phyloP scores from a whole-genome alignment of 176 grass and related monocot species.

The Lolium multiflorum region DNA sequence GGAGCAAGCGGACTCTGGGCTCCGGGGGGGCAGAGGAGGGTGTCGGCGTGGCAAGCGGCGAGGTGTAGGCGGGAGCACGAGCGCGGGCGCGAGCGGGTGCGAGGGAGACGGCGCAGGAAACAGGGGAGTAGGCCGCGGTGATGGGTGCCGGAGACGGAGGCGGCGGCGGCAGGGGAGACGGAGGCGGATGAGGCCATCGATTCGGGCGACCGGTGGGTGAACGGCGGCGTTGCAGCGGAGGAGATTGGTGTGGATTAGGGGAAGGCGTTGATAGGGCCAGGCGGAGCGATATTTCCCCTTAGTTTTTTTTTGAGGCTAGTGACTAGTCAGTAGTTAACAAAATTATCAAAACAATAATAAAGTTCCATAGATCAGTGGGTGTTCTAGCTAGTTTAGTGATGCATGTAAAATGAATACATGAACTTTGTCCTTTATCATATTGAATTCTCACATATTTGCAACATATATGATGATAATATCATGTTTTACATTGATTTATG shows the following conservation, averaged over 20 bases:
- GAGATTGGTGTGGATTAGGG: constrained; percentile 49
- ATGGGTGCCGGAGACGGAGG: constrained; percentile 34
- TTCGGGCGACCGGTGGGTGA: constrained; percentile 30
- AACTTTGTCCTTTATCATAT: no score
- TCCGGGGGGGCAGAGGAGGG: constrained; percentile 48
- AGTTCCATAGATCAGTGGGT: no score
- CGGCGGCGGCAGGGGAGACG: constrained; percentile 44
- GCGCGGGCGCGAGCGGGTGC: constrained; percentile 7
- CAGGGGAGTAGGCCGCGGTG: constrained; percentile 45
- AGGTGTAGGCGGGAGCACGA: constrained; percentile 31
- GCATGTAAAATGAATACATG: no score
- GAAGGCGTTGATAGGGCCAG: constrained; percentile 46
- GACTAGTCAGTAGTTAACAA: no score
- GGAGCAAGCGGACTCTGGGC: constrained; percentile 12
- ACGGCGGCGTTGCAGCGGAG: constrained; percentile 22
- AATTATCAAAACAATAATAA: no score
- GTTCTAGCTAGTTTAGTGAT: no score
- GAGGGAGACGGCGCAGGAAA: constrained; percentile 40
- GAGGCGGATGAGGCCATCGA: constrained; percentile 42
- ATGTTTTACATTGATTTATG: no score
- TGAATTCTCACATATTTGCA: no score
- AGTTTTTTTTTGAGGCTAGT: no score
- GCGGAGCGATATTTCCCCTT: constrained; percentile 25
- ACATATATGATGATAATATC: no score
- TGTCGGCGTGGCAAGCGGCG: constrained; percentile 64